Evolutionary conservation across 2,329 filamentous ascomycete species (phyloP).

Genomic region (Arthrobotrys iridis): DNA sequence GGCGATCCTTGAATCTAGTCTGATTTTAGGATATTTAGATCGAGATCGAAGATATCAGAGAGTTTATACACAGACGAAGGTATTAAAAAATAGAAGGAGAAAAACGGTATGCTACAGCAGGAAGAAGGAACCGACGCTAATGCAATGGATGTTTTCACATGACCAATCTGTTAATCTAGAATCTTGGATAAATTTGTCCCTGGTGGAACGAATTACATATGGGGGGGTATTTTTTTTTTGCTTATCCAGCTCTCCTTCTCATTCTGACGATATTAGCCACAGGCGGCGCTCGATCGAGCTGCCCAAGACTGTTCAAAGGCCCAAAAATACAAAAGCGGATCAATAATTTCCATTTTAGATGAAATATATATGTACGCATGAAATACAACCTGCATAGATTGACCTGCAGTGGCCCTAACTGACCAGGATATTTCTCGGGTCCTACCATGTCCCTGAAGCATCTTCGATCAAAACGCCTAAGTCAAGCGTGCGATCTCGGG

Average conservation of each 20-base stretch:
- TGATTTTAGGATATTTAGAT: constrained; percentile 4
- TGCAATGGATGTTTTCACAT: not conserved
- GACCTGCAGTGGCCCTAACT: constrained; percentile 6
- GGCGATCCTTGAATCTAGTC: not conserved
- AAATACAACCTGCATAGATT: constrained; percentile 5
- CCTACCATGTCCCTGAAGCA: not conserved
- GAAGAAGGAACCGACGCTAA: not conserved
- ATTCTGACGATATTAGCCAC: no score
- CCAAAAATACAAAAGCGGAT: not conserved
- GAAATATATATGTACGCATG: not conserved
- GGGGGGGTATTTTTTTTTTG: no score
- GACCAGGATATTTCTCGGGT: constrained; percentile 20
- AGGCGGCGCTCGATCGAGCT: no score
- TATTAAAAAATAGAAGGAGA: not conserved
- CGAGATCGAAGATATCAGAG: not conserved
- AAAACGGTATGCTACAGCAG: not conserved
- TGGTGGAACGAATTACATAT: not conserved
- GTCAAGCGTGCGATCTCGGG: not conserved
- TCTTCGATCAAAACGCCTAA: not conserved
- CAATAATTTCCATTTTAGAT: not conserved
- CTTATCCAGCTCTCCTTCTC: no score
- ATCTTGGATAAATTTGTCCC: not conserved
- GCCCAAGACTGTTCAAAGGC: no score
- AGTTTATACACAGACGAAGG: not conserved
- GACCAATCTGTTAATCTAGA: not conserved